Evolutionary conservation across 164 flowering plant species (phyloP).

Genomic region (Nelumbo lutea): DNA sequence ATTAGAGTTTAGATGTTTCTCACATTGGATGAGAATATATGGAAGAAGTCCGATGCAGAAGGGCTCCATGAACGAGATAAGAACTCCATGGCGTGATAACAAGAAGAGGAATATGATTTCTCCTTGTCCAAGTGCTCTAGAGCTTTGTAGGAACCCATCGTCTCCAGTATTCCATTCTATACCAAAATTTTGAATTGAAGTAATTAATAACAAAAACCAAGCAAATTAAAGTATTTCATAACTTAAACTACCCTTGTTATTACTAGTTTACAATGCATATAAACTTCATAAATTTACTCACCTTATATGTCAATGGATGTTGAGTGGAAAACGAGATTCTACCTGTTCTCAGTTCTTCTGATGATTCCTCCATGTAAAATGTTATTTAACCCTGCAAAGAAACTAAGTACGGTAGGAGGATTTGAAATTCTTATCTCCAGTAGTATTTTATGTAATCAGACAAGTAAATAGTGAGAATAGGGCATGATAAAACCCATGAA

Average conservation of each 20-base stretch:
- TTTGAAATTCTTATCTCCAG: too few relatives aligned
- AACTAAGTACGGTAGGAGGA: too few relatives aligned
- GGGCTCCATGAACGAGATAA: conserved; percentile 29
- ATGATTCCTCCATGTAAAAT: not conserved
- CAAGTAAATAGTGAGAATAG: not conserved
- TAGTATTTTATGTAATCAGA: not conserved
- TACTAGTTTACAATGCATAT: too few relatives aligned
- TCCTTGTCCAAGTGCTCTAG: conserved; percentile 1
- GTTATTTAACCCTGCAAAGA: not conserved
- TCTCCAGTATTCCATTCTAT: not conserved
- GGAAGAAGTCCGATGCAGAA: conserved; percentile 23
- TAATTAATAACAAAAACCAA: not conserved
- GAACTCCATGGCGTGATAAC: conserved; percentile 23
- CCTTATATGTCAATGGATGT: not conserved
- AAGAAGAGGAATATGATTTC: not conserved
- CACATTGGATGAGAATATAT: conserved; percentile 19
- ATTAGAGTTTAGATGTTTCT: not conserved
- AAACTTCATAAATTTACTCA: not conserved
- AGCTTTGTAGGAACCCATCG: not conserved
- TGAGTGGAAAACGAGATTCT: not conserved
- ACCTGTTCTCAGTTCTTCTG: not conserved
- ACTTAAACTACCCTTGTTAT: too few relatives aligned
- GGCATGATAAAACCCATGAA: not conserved
- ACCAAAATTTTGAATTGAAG: not conserved
- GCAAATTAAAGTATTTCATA: not conserved